phyloP scores from a whole-genome alignment of 345 rosid species.

The Populus euphratica region DNA sequence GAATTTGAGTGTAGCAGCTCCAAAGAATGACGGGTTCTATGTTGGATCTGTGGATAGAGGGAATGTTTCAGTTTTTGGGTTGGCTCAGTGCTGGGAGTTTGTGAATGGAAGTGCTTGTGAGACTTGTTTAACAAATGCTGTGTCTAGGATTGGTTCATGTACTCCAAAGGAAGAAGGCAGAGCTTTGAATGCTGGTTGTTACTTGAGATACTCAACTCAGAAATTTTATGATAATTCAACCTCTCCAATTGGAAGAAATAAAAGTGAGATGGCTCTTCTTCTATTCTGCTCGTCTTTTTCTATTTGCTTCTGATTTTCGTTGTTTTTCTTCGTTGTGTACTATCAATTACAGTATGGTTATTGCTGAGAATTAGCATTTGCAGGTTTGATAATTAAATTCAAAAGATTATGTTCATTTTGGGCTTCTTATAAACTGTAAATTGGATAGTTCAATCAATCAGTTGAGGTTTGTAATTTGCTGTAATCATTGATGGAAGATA shows the following conservation, averaged over 20 bases:
- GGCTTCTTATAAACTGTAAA: too few species aligned
- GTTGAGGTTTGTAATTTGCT: too few species aligned
- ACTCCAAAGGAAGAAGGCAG: slow-evolving; percentile 61
- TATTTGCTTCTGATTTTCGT: not conserved
- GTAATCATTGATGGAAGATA: too few species aligned
- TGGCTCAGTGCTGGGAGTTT: slow-evolving; percentile 86
- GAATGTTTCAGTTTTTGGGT: slow-evolving; percentile 66
- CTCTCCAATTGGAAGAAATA: slow-evolving; percentile 25
- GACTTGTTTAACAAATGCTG: slow-evolving; percentile 51
- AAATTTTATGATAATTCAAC: slow-evolving; percentile 64
- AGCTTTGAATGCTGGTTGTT: slow-evolving; percentile 73
- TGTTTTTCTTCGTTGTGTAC: not conserved
- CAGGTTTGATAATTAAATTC: too few species aligned
- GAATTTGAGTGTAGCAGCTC: slow-evolving; percentile 54
- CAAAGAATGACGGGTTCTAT: slow-evolving; percentile 49
- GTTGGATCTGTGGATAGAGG: slow-evolving; percentile 51
- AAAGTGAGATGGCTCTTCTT: slow-evolving; percentile 33
- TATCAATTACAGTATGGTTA: too few species aligned
- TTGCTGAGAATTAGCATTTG: too few species aligned
- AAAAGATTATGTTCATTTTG: too few species aligned
- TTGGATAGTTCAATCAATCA: too few species aligned
- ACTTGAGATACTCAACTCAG: slow-evolving; percentile 60
- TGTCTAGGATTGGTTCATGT: slow-evolving; percentile 41
- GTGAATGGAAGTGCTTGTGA: slow-evolving; percentile 46
- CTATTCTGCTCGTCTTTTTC: not conserved